These are phyloP conservation scores for Astrephomene gubernaculifera DNA, from an alignment of 139 green algal genomes.

Conservation along the genomic window DNA sequence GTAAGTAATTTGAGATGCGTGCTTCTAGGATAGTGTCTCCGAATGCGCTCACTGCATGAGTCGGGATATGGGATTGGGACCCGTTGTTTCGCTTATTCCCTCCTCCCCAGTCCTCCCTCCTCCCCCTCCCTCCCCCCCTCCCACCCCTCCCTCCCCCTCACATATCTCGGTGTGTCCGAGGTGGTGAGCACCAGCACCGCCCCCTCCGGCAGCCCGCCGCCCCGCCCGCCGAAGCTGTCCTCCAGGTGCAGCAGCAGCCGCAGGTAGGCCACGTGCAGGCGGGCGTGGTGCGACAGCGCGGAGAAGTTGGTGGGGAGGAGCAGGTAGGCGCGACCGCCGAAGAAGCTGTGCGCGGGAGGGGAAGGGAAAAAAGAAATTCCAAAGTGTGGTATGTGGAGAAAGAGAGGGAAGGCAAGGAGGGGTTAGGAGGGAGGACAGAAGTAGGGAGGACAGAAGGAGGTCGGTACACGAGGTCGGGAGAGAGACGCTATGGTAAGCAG, in stretches of 20 bases:
- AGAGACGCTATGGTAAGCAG: neutral
- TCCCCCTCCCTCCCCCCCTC: neutral
- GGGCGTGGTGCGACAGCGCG: slow-evolving; percentile 4
- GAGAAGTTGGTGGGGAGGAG: slow-evolving; percentile 14
- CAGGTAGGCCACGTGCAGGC: slow-evolving; percentile 42
- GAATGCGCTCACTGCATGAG: too few relatives aligned
- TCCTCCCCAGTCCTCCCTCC: neutral
- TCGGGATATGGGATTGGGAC: too few relatives aligned
- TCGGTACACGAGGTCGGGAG: neutral
- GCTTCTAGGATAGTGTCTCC: neutral
- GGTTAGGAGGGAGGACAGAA: neutral
- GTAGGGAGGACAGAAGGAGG: neutral
- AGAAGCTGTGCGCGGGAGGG: slow-evolving; percentile 33
- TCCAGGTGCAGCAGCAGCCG: slow-evolving; percentile 44
- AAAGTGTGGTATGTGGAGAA: too few relatives aligned
- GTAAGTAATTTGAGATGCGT: neutral
- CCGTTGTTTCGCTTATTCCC: too few relatives aligned
- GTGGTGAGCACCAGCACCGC: slow-evolving; percentile 35
- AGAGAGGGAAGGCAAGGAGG: neutral
- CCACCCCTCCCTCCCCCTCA: neutral
- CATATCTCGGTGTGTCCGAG: slow-evolving; percentile 36
- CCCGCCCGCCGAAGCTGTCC: slow-evolving; percentile 24
- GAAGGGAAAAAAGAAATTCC: too few relatives aligned
- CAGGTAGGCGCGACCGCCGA: slow-evolving; percentile 32
- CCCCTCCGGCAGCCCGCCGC: slow-evolving; percentile 9